Evolutionary conservation across 345 rosid species (phyloP).

Genomic region (Citropsis articulata): DNA sequence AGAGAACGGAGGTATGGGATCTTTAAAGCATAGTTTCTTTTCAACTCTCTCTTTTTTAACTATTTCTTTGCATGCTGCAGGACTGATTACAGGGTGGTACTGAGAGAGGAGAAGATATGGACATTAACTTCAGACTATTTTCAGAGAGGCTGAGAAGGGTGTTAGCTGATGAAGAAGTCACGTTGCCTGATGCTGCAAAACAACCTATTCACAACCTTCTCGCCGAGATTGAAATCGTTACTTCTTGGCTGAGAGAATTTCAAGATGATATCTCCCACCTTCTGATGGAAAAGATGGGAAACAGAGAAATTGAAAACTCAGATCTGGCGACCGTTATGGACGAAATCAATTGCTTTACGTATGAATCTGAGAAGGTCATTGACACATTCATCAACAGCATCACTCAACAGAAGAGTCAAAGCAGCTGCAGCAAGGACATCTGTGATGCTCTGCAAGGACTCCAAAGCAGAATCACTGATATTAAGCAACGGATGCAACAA

Average conservation of each 20-base stretch:
- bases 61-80: no score
- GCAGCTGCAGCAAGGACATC: not conserved
- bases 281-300: fast-evolving
- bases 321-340: not conserved
- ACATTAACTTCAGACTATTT: not conserved
- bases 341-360: not conserved
- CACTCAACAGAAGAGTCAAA: not conserved
- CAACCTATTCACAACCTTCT: not conserved
- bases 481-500: not conserved
- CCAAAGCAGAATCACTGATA: no score
- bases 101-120: not conserved
- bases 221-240: not conserved
- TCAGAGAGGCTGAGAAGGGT: not conserved
- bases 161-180: not conserved
- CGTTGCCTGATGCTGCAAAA: not conserved
- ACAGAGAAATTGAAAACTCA: fast-evolving
- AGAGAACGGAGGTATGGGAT: no score
- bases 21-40: no score
- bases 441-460: not conserved
- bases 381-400: not conserved
- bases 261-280: not conserved
- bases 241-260: not conserved
- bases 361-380: not conserved
- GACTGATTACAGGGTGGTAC: no score
- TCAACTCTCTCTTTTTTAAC: no score